A percentile compares a stretch with the other conserved stretches of the same genome.
phyloP scores from a whole-genome alignment of 2,329 filamentous ascomycete genomes.

The Capronia americana region DNA sequence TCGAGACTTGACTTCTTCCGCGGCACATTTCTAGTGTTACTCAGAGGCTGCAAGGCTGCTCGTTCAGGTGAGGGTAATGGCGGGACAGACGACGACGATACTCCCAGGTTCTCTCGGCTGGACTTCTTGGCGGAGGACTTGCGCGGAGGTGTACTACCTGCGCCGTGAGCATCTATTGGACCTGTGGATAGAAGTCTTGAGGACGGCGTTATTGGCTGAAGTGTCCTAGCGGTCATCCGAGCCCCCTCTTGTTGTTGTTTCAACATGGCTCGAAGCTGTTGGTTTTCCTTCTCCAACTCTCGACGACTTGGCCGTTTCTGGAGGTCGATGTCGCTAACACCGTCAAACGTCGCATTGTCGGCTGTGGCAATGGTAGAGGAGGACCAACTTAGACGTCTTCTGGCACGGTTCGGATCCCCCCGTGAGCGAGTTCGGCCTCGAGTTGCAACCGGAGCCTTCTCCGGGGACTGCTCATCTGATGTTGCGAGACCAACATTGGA shows the following conservation, averaged over 20 bases:
- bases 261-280: conserved; percentile 38
- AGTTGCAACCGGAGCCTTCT: conserved; percentile 3
- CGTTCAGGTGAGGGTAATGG: conserved; percentile 23
- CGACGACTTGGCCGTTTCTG: conserved; percentile 35
- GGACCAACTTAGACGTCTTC: conserved; percentile 12
- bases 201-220: conserved; percentile 14
- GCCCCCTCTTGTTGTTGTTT: conserved; percentile 33
- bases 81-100: conserved; percentile 27
- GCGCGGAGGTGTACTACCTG: background rate
- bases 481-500: conserved; percentile 21
- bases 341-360: conserved; percentile 22
- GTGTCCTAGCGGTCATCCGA: background rate
- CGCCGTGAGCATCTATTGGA: background rate
- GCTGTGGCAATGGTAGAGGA: conserved; percentile 12
- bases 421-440: background rate
- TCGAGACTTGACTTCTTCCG: conserved; percentile 17
- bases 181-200: background rate
- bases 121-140: conserved; percentile 24
- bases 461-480: conserved; percentile 9
- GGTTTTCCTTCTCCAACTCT: conserved; percentile 40
- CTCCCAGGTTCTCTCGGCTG: conserved; percentile 8
- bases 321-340: conserved; percentile 31
- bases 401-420: background rate
- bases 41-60: conserved; percentile 27
- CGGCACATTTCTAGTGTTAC: conserved; percentile 26